Evolutionary conservation across 169 alveolate species (phyloP), one percentile per base, ranked within the genome.

Genomic region (Eimeria mitis): DNA sequence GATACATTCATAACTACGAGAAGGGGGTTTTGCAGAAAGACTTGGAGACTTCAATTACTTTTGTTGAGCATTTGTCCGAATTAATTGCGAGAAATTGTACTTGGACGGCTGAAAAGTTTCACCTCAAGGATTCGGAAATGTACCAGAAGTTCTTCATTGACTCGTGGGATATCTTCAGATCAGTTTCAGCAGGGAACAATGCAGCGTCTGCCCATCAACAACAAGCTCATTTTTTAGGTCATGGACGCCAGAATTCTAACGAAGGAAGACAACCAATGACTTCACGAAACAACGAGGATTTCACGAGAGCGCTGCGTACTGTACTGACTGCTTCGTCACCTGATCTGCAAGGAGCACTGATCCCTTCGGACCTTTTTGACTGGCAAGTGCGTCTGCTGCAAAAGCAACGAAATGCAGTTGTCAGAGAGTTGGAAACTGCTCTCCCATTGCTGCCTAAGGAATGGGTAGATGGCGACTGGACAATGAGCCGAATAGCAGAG

Each of bases 351-450:
- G 81, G 75, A 6, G 71, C 78, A 52, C 23, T 87, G 44, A 8
- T 87, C 47, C 94, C 83, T 11, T 21, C 63, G 44, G 94, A 87
- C 54, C 94, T 87, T 9, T 87, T 87, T 44, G 81, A 87, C 81
- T 87, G 94, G 94, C 94, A 87, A 21, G 11, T 19, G 65, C 94
- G 65, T 16, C 71, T 87, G 94, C 68, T 87, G 83, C 78, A 87
- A 31, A 42, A 44, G 81, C 94, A 87, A 65, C 61, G 94, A 37
- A 40, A 47, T 61, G 94, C 83, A 63, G 31, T 87, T 28, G 68
- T 61, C 47, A 61, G 42, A n/a, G 40, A 65, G 21, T 11, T 63
- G 40, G 83, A 87, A n/a, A 44, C 47, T 37, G 94, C 94, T 34
- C 83, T 63, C 3, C 19, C 28, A n/a, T 40, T 65, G 25, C 49